phyloP scores from a whole-genome alignment of 805 yeast genomes.

The Yamadazyma ubonensis region DNA sequence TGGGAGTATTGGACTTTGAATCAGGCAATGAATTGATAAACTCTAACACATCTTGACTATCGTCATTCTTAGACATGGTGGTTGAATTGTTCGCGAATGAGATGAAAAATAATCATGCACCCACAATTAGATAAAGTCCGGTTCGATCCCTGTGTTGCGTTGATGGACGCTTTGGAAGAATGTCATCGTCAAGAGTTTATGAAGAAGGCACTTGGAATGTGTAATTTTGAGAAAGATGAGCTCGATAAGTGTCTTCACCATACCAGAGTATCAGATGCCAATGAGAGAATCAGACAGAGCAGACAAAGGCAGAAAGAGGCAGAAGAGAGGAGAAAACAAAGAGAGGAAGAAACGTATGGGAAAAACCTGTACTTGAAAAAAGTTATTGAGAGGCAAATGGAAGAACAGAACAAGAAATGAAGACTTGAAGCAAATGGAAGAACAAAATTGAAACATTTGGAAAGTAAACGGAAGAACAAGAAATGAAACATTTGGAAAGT shows the following conservation, averaged over 20 bases:
- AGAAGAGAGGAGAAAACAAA: slow-evolving; percentile 56
- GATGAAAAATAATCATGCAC: slow-evolving; percentile 29
- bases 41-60: slow-evolving; percentile 68
- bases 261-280: slow-evolving; percentile 65
- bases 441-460: slow-evolving; percentile 2
- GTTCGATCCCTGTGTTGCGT: slow-evolving; percentile 63
- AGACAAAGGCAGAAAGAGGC: slow-evolving; percentile 55
- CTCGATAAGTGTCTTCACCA: slow-evolving; percentile 76
- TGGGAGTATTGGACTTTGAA: slow-evolving; percentile 34
- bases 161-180: slow-evolving; percentile 84
- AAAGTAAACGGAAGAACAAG: slow-evolving; percentile 12
- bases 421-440: too few relatives aligned
- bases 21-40: slow-evolving; percentile 80
- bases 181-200: slow-evolving; percentile 75
- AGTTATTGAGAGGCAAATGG: slow-evolving; percentile 46
- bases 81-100: not conserved
- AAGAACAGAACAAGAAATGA: too few relatives aligned
- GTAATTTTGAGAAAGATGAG: slow-evolving; percentile 82
- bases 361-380: slow-evolving; percentile 68
- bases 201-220: slow-evolving; percentile 72
- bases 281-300: slow-evolving; percentile 51
- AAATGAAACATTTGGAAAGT: not conserved
- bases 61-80: slow-evolving; percentile 10
- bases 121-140: slow-evolving; percentile 45
- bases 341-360: slow-evolving; percentile 79